Conservation (phyloP, 305 asterid species). For the Fraxinus angustifolia region DNA sequence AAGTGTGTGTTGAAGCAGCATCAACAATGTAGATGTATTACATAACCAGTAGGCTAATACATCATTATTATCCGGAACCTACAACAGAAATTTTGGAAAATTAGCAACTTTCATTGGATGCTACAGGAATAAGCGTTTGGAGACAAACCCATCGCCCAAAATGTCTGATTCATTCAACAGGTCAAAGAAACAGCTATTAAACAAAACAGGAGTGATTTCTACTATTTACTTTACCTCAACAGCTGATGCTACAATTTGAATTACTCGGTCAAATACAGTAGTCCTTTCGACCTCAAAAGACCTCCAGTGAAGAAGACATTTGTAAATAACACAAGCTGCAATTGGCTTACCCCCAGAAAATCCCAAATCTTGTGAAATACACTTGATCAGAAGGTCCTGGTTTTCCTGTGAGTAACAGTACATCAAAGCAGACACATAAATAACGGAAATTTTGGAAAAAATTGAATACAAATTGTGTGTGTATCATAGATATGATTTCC, state of each 20-base stretch:
- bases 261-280: conserved; percentile 86
- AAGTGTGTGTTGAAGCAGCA: conserved; percentile 97
- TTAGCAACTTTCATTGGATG: conserved; percentile 24
- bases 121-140: background rate
- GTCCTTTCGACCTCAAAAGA: conserved; percentile 99
- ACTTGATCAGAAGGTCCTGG: conserved; percentile 88
- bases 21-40: conserved; percentile 83
- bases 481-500: conserved; percentile 8
- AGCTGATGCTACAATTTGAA: conserved; percentile 79
- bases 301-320: conserved; percentile 99
- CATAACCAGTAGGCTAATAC: conserved; percentile 90
- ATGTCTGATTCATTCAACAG: conserved; percentile 1
- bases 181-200: conserved; percentile 20
- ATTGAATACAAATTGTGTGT: background rate
- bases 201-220: conserved; percentile 2
- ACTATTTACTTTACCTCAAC: conserved; percentile 55
- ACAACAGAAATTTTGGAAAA: background rate
- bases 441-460: background rate
- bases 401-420: conserved; percentile 92
- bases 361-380: conserved; percentile 95
- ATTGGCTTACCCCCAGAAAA: conserved; percentile 92
- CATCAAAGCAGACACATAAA: conserved; percentile 18
- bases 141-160: conserved; percentile 1
- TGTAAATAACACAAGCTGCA: conserved; percentile 93
- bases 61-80: conserved; percentile 88